Evolutionary conservation across 2,329 filamentous ascomycete species (phyloP), one percentile per base, ranked within the genome.

Genomic region (Shiraia sp.): DNA sequence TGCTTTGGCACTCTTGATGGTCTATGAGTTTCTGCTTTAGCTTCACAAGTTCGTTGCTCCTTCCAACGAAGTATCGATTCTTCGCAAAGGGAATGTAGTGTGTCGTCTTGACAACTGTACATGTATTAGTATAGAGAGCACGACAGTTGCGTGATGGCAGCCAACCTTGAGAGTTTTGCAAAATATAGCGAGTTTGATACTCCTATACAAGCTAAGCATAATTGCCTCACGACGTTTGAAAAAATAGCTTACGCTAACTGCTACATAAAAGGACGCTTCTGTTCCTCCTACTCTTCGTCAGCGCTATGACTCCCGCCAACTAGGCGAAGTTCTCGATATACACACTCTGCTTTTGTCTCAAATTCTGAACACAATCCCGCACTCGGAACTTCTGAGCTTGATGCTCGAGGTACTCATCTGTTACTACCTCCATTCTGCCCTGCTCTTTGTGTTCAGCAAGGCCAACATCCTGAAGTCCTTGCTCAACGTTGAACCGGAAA

Each of bases 401-500:
- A 27, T 40, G 40, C 10, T 10, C 17, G 10, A 39, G 30, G 29
- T 50, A 50, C 15, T 24, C 14, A 7, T 35, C 29, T 12, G 51
- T 47, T 1, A 34, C 45, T 19, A 42, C 42, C 26, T 49, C 29
- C 1, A 54, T 51, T n/a, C 7, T 23, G 13, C 44, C 51, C 12
- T 42, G 27, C 19, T 49, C 14, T 10, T 43, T 34, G n/a, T 45
- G 45, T 14, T 51, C 51, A 4, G 24, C 38, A 4, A 55, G 40
- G 1, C 29, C 45, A 2, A 53, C 40, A 5, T 45, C 25, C 19
- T 49, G 29, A 0, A 53, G 36, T 13, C 51, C 51, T 10, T 50
- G 45, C 3, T 46, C 38, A 10, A 53, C 49, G 23, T 55, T 55
- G 35, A 55, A 52, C 2, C 51, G 43, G 27, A 42, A 55, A n/a